These are phyloP conservation scores for Geosmithia putterillii DNA, from an alignment of 2,329 filamentous ascomycete species.

Conservation along the genomic window DNA sequence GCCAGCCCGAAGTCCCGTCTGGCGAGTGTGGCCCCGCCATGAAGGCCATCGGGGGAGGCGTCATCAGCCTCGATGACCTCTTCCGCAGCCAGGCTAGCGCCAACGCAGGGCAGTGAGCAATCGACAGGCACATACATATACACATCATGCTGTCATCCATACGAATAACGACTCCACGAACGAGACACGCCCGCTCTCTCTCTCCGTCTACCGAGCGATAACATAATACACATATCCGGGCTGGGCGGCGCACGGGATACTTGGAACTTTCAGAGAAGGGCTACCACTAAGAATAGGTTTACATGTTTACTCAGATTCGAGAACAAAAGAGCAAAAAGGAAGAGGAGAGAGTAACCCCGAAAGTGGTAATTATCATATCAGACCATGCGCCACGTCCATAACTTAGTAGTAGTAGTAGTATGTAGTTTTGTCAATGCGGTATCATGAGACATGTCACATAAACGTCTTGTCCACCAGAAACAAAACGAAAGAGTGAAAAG, in stretches of 20 bases:
- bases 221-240: neutral
- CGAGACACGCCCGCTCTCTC: neutral
- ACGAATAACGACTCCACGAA: neutral
- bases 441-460: neutral
- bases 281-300: too few relatives aligned
- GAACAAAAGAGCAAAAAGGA: neutral
- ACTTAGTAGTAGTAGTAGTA: too few relatives aligned
- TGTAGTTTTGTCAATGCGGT: neutral
- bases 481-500: neutral
- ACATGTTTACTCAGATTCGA: neutral
- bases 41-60: constrained; percentile 29
- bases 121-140: neutral
- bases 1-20: constrained; percentile 13
- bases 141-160: neutral
- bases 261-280: too few relatives aligned
- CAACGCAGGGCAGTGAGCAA: neutral
- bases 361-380: neutral
- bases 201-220: neutral
- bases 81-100: constrained; percentile 21
- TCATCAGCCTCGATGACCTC: constrained; percentile 31
- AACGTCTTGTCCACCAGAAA: neutral
- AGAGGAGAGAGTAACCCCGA: neutral
- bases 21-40: constrained; percentile 26
- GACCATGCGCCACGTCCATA: neutral
- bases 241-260: too few relatives aligned